Evolutionary conservation across 2,329 filamentous ascomycete genomes (phyloP), one percentile per base, ranked within the genome.

Genomic region (Uncinocarpus reesii): DNA sequence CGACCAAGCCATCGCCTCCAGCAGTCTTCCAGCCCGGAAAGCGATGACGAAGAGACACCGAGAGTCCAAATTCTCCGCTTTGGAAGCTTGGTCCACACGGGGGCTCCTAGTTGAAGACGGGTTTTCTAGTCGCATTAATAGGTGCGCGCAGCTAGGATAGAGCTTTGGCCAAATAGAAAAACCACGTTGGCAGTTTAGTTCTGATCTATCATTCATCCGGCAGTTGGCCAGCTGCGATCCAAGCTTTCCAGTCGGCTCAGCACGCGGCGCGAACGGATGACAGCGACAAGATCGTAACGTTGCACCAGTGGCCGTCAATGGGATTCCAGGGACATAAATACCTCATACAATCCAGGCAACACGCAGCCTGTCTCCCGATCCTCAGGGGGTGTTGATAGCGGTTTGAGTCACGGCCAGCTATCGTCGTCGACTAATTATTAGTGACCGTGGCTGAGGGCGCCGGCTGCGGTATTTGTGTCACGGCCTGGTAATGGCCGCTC

Each of bases 51-150:
- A 34, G 47, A 40, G 21, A n/a, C 50, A 51, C 11, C 65, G 67
- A 44, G 61, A 21, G 64, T 68, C 46, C 64, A 70, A 47, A 56
- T 70, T 31, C 63, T 65, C 49, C 61, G 60, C 42, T 68, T 66
- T 42, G 37, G 34, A 8, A 36, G 26, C 21, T 11, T 23, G 4
- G n/a, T 8, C 41, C 18, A 34, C 28, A 24, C 6, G 20, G 16
- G 26, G 23, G 11, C 7, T 13, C 4, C 31, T 23, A 18, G n/a
- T 42, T 11, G 11, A 10, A 13, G 16, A 7, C 35, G 16, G 16
- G 15, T 20, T n/a, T 37, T 11, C 6, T 37, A 5, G 15, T 37
- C 34, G n/a, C 13, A 29, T 29, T 18, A 10, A 18, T 29, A 11
- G n/a, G 31, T 31, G 20, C 24, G 38, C 23, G 2, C 24, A 16